Conservation (phyloP, 257 asterid species). For the Solanum microdontum region DNA sequence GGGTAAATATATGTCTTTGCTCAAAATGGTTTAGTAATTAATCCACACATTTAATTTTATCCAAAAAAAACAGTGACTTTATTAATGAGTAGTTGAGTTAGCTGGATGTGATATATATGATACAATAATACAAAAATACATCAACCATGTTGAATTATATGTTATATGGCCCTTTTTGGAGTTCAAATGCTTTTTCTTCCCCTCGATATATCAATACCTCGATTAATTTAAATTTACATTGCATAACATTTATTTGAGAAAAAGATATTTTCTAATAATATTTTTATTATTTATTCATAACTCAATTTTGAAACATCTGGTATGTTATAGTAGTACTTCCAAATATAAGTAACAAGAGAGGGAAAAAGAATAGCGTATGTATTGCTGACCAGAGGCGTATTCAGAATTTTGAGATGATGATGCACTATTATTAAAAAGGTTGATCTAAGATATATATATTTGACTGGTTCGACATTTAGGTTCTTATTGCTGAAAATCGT, state of each 20-base stretch:
- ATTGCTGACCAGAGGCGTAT: accelerated
- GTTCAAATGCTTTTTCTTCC: not conserved
- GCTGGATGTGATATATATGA: not conserved
- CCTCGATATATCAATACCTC: not conserved
- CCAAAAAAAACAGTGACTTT: not conserved
- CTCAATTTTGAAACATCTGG: not conserved
- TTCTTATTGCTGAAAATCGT: no score
- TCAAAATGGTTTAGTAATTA: not conserved
- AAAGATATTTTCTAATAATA: no score
- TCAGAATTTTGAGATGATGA: accelerated
- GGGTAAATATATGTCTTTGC: not conserved
- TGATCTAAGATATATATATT: no score
- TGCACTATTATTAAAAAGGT: no score
- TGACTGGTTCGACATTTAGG: accelerated
- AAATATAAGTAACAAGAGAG: not conserved
- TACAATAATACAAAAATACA: not conserved
- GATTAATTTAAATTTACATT: not conserved
- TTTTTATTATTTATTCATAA: no score
- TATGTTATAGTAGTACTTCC: not conserved
- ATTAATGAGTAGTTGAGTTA: not conserved
- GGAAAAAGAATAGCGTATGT: not conserved
- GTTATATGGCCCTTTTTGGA: not conserved
- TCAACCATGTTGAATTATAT: not conserved
- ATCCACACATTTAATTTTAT: not conserved
- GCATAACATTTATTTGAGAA: not conserved